Conservation (phyloP, 2,329 filamentous ascomycete species). For the Magnaporthiopsis poae region DNA sequence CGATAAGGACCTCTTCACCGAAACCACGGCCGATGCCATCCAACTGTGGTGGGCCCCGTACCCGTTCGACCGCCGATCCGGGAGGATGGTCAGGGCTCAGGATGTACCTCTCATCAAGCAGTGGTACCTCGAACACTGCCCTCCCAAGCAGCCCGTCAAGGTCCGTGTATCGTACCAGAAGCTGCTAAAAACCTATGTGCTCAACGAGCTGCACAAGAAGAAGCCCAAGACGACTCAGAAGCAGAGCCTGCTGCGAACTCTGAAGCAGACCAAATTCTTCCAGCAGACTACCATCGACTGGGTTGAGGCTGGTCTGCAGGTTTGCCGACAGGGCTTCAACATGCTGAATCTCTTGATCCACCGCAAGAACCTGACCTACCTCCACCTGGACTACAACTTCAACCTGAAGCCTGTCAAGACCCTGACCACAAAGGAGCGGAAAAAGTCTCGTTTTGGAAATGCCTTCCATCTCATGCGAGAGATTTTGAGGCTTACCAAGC, state of each 20-base stretch:
- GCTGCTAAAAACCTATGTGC: slow-evolving; percentile 84
- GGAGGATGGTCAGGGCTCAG: slow-evolving; percentile 90
- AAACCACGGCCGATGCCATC: slow-evolving; percentile 83
- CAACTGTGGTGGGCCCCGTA: slow-evolving; percentile 96
- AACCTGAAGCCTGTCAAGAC: slow-evolving; percentile 99
- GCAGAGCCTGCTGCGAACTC: slow-evolving; percentile 76
- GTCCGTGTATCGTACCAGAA: slow-evolving; percentile 98
- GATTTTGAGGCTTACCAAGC: slow-evolving; percentile 86
- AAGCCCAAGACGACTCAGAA: slow-evolving; percentile 91
- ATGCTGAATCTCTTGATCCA: slow-evolving; percentile 98
- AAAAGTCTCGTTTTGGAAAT: slow-evolving; percentile 98
- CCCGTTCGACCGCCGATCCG: slow-evolving; percentile 87
- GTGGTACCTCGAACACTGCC: slow-evolving; percentile 95
- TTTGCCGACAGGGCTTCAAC: slow-evolving; percentile 96
- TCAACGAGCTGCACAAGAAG: slow-evolving; percentile 95
- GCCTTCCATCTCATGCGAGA: slow-evolving; percentile 98
- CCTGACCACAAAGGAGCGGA: slow-evolving; percentile 93
- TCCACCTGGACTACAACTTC: slow-evolving; percentile 99
- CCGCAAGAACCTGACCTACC: slow-evolving; percentile 93
- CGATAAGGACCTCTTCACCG: slow-evolving; percentile 79
- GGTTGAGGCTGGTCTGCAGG: slow-evolving; percentile 96
- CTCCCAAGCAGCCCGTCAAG: slow-evolving; percentile 80
- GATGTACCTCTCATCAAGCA: slow-evolving; percentile 96
- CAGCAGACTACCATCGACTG: slow-evolving; percentile 98
- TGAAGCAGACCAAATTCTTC: slow-evolving; percentile 98